phyloP scores from a whole-genome alignment of 2,329 filamentous ascomycete species.

The Penicillium sp. region DNA sequence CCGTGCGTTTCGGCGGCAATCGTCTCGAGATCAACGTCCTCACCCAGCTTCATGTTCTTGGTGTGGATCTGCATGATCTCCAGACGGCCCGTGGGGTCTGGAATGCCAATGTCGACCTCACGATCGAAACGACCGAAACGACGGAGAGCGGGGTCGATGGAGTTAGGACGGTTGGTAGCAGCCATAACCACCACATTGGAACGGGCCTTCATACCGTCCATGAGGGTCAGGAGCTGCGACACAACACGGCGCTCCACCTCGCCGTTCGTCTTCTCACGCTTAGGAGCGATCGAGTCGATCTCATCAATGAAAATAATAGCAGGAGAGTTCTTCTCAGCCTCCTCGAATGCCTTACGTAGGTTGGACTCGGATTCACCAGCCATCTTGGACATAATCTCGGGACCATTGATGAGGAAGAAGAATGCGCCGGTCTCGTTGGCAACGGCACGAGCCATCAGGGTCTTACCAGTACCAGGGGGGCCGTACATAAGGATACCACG shows the following conservation, averaged over 20 bases:
- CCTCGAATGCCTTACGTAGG: conserved; percentile 97
- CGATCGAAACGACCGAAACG: conserved; percentile 98
- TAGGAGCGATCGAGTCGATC: conserved; percentile 97
- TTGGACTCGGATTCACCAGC: conserved; percentile 99
- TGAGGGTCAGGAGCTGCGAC: conserved; percentile 91
- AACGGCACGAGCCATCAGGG: conserved; percentile 95
- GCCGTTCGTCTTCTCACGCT: conserved; percentile 99
- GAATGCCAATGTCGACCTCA: conserved; percentile 97
- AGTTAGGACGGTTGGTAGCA: conserved; percentile 97
- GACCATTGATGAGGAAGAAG: conserved; percentile 99
- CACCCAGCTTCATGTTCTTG: conserved; percentile 99
- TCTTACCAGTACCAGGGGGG: conserved; percentile 98
- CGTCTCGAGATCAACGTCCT: conserved; percentile 94
- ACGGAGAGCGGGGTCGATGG: conserved; percentile 93
- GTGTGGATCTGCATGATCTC: conserved; percentile 99
- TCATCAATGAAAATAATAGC: conserved; percentile 99
- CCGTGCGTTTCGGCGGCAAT: conserved; percentile 98
- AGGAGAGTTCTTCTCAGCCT: conserved; percentile 98
- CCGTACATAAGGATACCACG: conserved; percentile 96
- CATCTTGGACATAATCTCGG: conserved; percentile 99
- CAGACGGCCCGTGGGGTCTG: conserved; percentile 94
- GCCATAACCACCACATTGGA: conserved; percentile 99
- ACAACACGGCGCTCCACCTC: conserved; percentile 98
- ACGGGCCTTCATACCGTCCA: conserved; percentile 99
- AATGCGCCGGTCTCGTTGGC: conserved; percentile 98